Evolutionary conservation across 495 filamentous ascomycete species (phyloP), one percentile per base, ranked within the genome.

Genomic region (Glonium stellatum): DNA sequence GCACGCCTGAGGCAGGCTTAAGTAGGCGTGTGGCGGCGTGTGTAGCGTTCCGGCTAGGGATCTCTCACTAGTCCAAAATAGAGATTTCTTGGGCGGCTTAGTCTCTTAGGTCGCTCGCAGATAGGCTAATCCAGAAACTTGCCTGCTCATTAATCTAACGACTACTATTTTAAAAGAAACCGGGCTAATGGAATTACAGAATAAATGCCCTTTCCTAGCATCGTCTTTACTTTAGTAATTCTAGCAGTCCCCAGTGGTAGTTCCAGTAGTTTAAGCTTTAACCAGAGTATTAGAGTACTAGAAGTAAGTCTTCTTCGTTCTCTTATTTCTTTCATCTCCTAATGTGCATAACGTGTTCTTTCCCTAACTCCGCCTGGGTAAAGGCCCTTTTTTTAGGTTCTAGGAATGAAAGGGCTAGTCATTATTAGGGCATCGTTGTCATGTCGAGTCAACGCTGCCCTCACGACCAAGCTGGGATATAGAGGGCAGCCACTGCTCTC

Each of bases 331-430:
- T 11, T 18, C 1, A 13, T 15, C 12, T 4, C 13, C 39, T 44
- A 18, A 44, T 13, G 54, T 23, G 25, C 54, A 56, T 67, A 60
- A 67, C 64, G 64, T 67, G 64, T 67, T 60, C 41, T 56, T 44
- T 57, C 37, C 59, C 48, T 54, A 42, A 31, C 27, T 31, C 27
- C 6, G 27, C 3, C 6, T 6, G 52, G 31, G n/a, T n/a, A n/a
- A 18, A 22, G 15, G 19, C 18, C 1, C 8, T 55, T n/a, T n/a
- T n/a, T 1, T 23, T 22, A 10, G 34, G 52, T 31, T 23, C 23
- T 13, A 15, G 8, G 49, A 54, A 49, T 41, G 49, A 11, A 44
- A 44, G 39, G 39, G 39, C 39, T 44, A 44, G 39, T 44, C 13
- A 11, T 44, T 44, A 2, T 44, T 23, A 34, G 46, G 36, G 21